Conservation (phyloP, 495 filamentous ascomycete genomes). For the Trichoderma erinaceum region DNA sequence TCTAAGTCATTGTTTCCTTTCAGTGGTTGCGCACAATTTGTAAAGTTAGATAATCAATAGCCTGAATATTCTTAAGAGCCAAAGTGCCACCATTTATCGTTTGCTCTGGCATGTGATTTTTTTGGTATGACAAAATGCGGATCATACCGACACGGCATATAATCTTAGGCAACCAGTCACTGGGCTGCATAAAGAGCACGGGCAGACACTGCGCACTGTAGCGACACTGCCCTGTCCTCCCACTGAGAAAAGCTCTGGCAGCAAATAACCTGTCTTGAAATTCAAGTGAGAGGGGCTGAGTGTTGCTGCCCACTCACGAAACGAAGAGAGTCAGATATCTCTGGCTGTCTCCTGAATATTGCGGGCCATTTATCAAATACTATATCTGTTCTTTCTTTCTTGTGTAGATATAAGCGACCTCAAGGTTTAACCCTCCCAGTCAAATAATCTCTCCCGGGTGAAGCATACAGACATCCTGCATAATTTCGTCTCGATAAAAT, state of each 20-base stretch:
- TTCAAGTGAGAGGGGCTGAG: background rate
- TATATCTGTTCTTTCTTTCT: background rate
- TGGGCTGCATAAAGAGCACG: background rate
- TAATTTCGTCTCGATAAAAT: background rate
- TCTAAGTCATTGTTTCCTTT: no score
- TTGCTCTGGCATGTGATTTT: no score
- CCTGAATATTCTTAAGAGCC: no score
- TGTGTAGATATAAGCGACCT: background rate
- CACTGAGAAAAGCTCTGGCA: background rate
- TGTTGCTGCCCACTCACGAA: background rate
- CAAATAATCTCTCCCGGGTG: background rate
- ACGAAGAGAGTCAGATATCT: background rate
- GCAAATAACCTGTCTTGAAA: background rate
- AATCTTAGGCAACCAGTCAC: background rate
- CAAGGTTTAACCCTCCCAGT: background rate
- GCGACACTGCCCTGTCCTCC: background rate
- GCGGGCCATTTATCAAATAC: background rate
- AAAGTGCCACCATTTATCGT: no score
- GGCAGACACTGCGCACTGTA: background rate
- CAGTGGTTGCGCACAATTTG: no score
- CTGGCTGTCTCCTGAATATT: background rate
- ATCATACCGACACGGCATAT: no score
- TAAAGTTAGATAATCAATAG: no score
- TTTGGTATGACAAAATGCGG: no score
- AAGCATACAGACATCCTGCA: background rate